Conservation (phyloP, 164 flowering plant genomes). For the Amborella trichopoda region DNA sequence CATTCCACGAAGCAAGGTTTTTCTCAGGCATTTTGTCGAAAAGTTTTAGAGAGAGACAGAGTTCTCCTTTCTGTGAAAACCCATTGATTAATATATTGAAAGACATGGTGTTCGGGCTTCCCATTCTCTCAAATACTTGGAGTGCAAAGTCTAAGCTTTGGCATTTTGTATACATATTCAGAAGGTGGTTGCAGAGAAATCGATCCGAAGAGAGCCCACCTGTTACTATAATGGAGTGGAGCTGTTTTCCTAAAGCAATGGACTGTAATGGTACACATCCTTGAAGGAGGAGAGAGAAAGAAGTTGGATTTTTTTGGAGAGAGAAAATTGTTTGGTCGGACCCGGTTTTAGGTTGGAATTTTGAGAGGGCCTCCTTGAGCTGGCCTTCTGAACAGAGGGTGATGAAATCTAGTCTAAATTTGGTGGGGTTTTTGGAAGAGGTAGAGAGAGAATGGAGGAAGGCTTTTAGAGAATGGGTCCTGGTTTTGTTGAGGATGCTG, state of each 20-base stretch:
- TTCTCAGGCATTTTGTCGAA: slow-evolving; percentile 54
- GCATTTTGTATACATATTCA: slow-evolving; percentile 47
- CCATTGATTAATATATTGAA: slow-evolving; percentile 53
- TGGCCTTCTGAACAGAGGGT: slow-evolving; percentile 34
- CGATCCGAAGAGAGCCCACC: slow-evolving; percentile 43
- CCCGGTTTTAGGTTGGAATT: slow-evolving; percentile 29
- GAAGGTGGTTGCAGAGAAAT: slow-evolving; percentile 49
- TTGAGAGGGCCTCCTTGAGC: slow-evolving; percentile 33
- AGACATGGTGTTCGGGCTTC: slow-evolving; percentile 49
- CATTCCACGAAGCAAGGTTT: slow-evolving; percentile 65
- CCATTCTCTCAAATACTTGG: slow-evolving; percentile 33
- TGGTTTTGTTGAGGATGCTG: no score
- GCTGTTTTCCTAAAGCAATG: slow-evolving; percentile 27
- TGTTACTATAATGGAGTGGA: slow-evolving; percentile 41
- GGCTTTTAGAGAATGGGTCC: no score
- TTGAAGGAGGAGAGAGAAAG: slow-evolving; percentile 42
- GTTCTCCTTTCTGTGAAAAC: slow-evolving; percentile 31
- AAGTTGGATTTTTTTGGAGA: slow-evolving; percentile 32
- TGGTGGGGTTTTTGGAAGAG: neutral
- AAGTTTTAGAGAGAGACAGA: slow-evolving; percentile 37
- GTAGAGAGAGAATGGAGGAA: neutral
- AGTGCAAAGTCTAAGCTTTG: slow-evolving; percentile 22
- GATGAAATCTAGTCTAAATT: slow-evolving; percentile 9
- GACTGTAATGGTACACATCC: slow-evolving; percentile 30
- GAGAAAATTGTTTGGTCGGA: slow-evolving; percentile 37